Evolutionary conservation across 805 yeast genomes (phyloP).

Genomic region (Ogataea zsoltii): DNA sequence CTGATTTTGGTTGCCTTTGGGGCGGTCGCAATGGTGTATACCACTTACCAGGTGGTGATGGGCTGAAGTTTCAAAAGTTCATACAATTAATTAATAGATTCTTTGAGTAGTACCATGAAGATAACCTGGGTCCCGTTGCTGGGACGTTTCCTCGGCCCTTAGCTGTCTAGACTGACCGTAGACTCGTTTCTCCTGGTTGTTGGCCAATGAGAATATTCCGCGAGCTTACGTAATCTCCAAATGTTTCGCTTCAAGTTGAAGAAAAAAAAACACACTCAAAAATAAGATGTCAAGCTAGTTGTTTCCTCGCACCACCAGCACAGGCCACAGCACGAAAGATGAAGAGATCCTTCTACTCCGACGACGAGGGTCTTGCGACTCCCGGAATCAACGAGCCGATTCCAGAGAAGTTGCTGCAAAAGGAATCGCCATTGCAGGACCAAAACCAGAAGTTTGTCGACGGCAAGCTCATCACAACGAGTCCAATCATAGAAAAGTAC

Average conservation of each 20-base stretch:
- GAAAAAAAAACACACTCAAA: not conserved
- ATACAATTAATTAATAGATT: not conserved
- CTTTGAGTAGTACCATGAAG: too few species aligned
- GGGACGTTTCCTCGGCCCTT: too few species aligned
- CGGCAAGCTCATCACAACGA: slow-evolving; percentile 56
- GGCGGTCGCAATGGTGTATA: slow-evolving; percentile 60
- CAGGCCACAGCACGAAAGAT: not conserved
- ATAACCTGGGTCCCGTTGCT: too few species aligned
- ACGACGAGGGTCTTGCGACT: slow-evolving; percentile 48
- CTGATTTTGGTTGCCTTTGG: slow-evolving; percentile 55
- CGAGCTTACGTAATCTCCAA: not conserved
- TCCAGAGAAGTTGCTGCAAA: slow-evolving; percentile 36
- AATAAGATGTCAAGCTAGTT: too few species aligned
- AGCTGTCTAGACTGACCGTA: too few species aligned
- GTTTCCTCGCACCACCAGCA: too few species aligned
- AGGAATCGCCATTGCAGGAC: slow-evolving; percentile 38
- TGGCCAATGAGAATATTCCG: not conserved
- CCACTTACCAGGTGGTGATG: slow-evolving; percentile 58
- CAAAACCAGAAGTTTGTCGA: slow-evolving; percentile 42
- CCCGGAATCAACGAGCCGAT: slow-evolving; percentile 49
- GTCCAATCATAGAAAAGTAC: slow-evolving; percentile 47
- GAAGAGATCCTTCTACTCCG: slow-evolving; percentile 51
- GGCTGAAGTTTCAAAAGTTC: slow-evolving; percentile 8
- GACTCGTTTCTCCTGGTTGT: too few species aligned
- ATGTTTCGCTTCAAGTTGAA: not conserved